Percentiles rank a stretch among this genome's conserved stretches.
Conservation (phyloP, 75 land plant species). For the Picea sitchensis region DNA sequence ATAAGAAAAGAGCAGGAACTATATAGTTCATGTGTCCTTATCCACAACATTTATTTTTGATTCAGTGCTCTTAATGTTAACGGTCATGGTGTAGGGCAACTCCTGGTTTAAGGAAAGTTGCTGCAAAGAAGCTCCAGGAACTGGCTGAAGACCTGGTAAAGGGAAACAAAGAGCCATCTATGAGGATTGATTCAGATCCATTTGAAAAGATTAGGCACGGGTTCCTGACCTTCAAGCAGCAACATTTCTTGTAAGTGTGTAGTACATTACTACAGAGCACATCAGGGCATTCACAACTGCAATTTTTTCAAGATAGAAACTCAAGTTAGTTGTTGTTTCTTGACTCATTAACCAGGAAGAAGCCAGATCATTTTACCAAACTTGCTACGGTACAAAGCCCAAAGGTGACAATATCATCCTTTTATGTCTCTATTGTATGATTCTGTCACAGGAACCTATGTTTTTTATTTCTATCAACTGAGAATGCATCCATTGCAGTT, state of each 20-base stretch:
- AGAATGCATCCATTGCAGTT: constrained; percentile 45
- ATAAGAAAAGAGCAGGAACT: too few species aligned
- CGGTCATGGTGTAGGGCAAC: neutral
- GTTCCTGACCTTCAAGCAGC: constrained; percentile 52
- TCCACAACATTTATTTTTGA: too few species aligned
- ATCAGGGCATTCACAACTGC: too few species aligned
- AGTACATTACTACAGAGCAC: too few species aligned
- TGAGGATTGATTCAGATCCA: constrained; percentile 15
- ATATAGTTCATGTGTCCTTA: too few species aligned
- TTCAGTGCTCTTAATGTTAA: too few species aligned
- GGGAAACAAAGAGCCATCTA: neutral
- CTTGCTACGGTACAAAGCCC: constrained; percentile 69
- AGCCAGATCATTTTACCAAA: constrained; percentile 47
- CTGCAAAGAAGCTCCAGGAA: constrained; percentile 22
- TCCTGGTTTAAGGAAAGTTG: constrained; percentile 16
- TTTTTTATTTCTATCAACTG: too few species aligned
- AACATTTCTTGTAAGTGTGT: constrained; percentile 21
- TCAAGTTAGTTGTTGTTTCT: too few species aligned
- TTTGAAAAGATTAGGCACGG: constrained; percentile 50
- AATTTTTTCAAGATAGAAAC: too few species aligned
- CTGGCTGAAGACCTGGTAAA: constrained; percentile 26
- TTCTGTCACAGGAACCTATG: too few species aligned
- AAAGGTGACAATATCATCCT: constrained; percentile 27
- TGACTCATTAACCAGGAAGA: constrained; percentile 15
- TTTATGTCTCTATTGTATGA: too few species aligned